Evolutionary conservation across 2,329 filamentous ascomycete genomes (phyloP).

Genomic region (Thelonectria blattea): DNA sequence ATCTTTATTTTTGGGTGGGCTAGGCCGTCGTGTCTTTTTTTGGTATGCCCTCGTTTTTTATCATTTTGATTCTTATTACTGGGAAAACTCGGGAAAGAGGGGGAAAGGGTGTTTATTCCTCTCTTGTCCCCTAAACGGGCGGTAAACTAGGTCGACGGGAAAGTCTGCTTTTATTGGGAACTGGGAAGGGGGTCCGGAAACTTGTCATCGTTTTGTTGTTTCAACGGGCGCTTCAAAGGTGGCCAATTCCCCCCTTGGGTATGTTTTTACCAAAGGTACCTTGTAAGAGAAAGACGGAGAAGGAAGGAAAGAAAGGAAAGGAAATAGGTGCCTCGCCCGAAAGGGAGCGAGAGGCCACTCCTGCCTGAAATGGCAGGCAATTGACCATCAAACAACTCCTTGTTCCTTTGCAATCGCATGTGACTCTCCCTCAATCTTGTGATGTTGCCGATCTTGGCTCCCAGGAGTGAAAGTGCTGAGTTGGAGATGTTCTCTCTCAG

Average conservation of each 20-base stretch:
- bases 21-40: slow-evolving; percentile 9
- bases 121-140: slow-evolving; percentile 5
- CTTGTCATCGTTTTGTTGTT: background rate
- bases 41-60: slow-evolving; percentile 7
- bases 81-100: slow-evolving; percentile 2
- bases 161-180: background rate
- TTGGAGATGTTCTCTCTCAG: background rate
- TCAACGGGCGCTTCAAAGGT: background rate
- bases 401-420: background rate
- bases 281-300: slow-evolving; percentile 12
- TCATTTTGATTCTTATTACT: slow-evolving; percentile 2
- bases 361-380: background rate
- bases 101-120: background rate
- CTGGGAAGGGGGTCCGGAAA: slow-evolving; percentile 8
- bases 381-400: background rate
- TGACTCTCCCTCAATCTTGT: too few species aligned
- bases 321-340: slow-evolving; percentile 9
- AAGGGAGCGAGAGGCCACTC: background rate
- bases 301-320: background rate
- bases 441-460: background rate
- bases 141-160: background rate
- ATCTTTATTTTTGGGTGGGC: slow-evolving; percentile 1
- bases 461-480: background rate
- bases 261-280: slow-evolving; percentile 12
- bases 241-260: slow-evolving; percentile 1